These are phyloP conservation scores for Amphibolis antarctica DNA, from an alignment of 106 monocot species.

Conservation along the genomic window DNA sequence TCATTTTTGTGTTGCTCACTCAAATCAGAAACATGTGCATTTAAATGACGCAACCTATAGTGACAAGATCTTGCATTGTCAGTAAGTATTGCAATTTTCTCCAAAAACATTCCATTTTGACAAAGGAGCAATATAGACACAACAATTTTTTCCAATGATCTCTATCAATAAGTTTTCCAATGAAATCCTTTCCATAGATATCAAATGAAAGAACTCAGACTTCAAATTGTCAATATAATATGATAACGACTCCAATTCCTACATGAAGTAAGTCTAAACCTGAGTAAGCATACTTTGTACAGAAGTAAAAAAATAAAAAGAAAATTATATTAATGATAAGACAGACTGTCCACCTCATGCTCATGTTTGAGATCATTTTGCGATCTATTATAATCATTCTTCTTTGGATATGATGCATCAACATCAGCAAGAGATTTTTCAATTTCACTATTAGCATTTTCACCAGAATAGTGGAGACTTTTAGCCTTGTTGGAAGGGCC, in stretches of 20 bases:
- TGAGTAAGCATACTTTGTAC: conserved; percentile 28
- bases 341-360: conserved; percentile 53
- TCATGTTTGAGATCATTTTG: conserved; percentile 12
- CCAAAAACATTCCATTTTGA: conserved; percentile 58
- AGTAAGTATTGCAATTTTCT: conserved; percentile 51
- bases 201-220: conserved; percentile 20
- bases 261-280: conserved; percentile 25
- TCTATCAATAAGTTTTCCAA: conserved; percentile 66
- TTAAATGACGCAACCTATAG: conserved; percentile 34
- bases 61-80: conserved; percentile 48
- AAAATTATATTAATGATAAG: conserved; percentile 5
- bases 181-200: conserved; percentile 22
- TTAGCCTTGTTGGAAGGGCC: conserved; percentile 8
- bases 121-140: conserved; percentile 58
- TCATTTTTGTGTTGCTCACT: conserved; percentile 40
- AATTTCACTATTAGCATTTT: neutral
- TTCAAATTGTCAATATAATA: conserved; percentile 33
- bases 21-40: conserved; percentile 42
- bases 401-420: neutral
- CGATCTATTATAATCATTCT: conserved; percentile 1
- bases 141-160: conserved; percentile 61
- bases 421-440: neutral
- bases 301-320: conserved; percentile 2
- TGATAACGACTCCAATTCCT: conserved; percentile 41
- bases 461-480: neutral